Conservation (phyloP, 1,139 yeast species). For the Groenewaldozyma sp. region DNA sequence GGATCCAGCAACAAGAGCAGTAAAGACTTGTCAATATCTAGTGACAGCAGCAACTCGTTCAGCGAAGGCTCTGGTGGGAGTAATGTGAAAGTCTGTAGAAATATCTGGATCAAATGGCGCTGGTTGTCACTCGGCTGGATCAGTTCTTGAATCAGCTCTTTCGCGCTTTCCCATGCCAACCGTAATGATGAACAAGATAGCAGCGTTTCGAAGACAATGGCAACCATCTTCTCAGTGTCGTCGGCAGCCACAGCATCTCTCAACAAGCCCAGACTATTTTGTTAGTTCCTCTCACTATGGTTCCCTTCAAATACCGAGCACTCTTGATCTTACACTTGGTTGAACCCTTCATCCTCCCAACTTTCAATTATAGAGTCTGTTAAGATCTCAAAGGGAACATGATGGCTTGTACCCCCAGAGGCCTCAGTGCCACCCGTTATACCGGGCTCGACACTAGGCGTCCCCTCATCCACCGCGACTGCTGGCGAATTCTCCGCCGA, state of each 20-base stretch:
- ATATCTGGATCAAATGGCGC: slow-evolving; percentile 9
- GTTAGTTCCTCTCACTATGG: too few species aligned
- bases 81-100: slow-evolving; percentile 18
- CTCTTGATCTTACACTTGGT: slow-evolving; percentile 12
- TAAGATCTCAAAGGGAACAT: slow-evolving; percentile 10
- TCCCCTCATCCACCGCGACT: neutral
- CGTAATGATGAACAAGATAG: slow-evolving; percentile 10
- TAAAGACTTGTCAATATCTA: slow-evolving; percentile 17
- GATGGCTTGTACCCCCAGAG: slow-evolving; percentile 2
- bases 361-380: slow-evolving; percentile 12
- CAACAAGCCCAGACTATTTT: slow-evolving; percentile 1
- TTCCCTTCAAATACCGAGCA: too few species aligned
- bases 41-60: slow-evolving; percentile 12
- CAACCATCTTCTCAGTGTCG: slow-evolving; percentile 8
- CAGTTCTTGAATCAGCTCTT: slow-evolving; percentile 7
- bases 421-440: too few species aligned
- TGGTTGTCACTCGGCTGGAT: slow-evolving; percentile 1
- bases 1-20: slow-evolving; percentile 22
- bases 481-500: slow-evolving; percentile 2
- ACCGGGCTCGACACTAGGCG: neutral
- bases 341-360: slow-evolving; percentile 16
- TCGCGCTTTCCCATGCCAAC: slow-evolving; percentile 9
- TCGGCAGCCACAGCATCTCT: slow-evolving; percentile 5
- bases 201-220: slow-evolving; percentile 19
- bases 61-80: slow-evolving; percentile 12